Evolutionary conservation across 805 yeast genomes (phyloP), one percentile per base, ranked within the genome.

Genomic region (Limtongozyma cylindracea): DNA sequence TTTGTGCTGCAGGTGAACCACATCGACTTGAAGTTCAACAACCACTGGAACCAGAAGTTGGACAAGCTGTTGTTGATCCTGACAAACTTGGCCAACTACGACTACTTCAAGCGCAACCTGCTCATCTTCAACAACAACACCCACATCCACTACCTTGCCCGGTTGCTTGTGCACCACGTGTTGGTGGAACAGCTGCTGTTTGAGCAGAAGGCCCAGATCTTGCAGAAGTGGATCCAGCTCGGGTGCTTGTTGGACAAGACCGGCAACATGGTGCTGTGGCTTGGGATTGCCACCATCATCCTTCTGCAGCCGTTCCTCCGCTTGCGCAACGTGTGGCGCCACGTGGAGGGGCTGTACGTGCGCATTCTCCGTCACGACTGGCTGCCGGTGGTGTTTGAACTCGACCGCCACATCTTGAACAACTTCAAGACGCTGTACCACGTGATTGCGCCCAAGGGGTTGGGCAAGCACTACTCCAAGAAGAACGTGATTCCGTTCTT

Each of bases 241-340:
- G 96, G 94, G 3, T 63, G 71, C 29, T 47, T 53, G 13, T 60
- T 84, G 28, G 88, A 77, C 34, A 61, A 61, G 27, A 48, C 61
- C 15, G 96, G 96, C 22, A 91, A 84, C 38, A 77, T 78, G 82
- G 82, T 80, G 0, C 69, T 88, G 15, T 84, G 95, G 95, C 48
- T 78, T 12, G 92, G 93, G 0, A 65, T 84, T 31, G 77, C 93
- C 1, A 67, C 88, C 1, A 56, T 72, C 2, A 55, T 82, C 2
- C 70, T 92, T 34, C 73, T 91, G 0, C 62, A 71, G 24, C 91
- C 94, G 0, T 53, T 84, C 2, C 47, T 84, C 25, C 57, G 96
- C 30, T 49, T 84, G 20, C 47, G 59, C 13, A 56, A 60, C 24
- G 57, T 82, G 2, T 84, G 96, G 96, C 48, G 67, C 6, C 48